Evolutionary conservation across 352 stramenopile species (phyloP).

Genomic region (Phytopythium litorale): DNA sequence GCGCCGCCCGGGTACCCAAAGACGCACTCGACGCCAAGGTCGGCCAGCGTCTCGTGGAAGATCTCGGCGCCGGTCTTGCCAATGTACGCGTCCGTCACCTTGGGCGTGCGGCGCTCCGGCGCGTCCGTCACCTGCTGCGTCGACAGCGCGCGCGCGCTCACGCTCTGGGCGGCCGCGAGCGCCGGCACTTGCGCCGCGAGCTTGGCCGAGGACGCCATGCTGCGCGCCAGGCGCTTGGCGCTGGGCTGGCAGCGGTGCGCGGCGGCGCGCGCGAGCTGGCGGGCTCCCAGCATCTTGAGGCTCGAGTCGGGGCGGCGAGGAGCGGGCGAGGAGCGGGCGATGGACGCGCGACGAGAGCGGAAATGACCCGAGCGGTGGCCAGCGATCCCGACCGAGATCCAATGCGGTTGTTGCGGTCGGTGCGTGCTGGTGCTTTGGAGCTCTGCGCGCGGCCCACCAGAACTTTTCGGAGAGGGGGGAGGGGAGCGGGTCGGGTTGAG

Average conservation of each 20-base stretch:
- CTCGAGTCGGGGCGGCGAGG: slow-evolving; percentile 3
- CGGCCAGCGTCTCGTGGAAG: slow-evolving; percentile 92
- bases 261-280: slow-evolving; percentile 41
- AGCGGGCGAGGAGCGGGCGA: background rate
- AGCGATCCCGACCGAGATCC: background rate
- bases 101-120: slow-evolving; percentile 31
- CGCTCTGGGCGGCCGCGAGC: slow-evolving; percentile 2
- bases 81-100: slow-evolving; percentile 84
- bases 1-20: slow-evolving; percentile 94
- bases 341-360: slow-evolving; percentile 4
- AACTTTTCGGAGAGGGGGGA: slow-evolving; percentile 3
- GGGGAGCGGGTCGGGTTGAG: background rate
- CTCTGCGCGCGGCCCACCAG: slow-evolving; percentile 9
- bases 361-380: background rate
- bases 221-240: slow-evolving; percentile 6
- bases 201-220: slow-evolving; percentile 21
- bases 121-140: slow-evolving; percentile 25
- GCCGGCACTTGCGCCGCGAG: slow-evolving; percentile 12
- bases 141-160: slow-evolving; percentile 30
- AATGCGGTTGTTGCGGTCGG: background rate
- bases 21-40: slow-evolving; percentile 89
- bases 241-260: slow-evolving; percentile 20
- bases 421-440: background rate
- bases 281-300: slow-evolving; percentile 35
- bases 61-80: slow-evolving; percentile 92